phyloP scores from a whole-genome alignment of 306 rosid genomes.

The Prunus davidiana region DNA sequence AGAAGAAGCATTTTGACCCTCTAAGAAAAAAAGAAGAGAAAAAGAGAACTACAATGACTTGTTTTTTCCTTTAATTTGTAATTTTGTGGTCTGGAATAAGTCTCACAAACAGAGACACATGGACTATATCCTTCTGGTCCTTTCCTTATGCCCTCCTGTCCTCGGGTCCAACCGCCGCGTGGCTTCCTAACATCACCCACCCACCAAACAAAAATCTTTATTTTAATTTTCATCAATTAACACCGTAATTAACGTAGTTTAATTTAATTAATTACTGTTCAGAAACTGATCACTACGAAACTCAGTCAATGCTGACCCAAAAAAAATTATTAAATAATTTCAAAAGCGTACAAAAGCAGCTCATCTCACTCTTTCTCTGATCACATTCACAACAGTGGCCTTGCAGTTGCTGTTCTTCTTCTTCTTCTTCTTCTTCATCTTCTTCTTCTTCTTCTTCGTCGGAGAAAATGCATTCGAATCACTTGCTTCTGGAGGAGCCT shows the following conservation, averaged over 20 bases:
- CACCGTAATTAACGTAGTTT: background rate
- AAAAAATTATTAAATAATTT: background rate
- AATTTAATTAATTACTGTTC: background rate
- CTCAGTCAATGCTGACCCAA: background rate
- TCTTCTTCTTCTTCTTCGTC: background rate
- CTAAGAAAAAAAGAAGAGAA: too few relatives aligned
- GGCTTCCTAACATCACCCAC: background rate
- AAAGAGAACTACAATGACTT: too few relatives aligned
- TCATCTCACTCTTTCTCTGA: background rate
- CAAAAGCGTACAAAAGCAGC: background rate
- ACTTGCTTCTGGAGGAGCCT: slow-evolving; percentile 80
- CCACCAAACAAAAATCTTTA: background rate
- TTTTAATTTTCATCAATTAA: background rate
- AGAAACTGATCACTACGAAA: background rate
- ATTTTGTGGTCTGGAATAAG: too few relatives aligned
- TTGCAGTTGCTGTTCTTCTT: background rate
- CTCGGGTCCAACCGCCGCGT: background rate
- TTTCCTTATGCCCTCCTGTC: background rate
- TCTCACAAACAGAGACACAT: too few relatives aligned
- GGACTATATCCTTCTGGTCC: too few relatives aligned
- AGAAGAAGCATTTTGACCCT: too few relatives aligned
- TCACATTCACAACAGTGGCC: background rate
- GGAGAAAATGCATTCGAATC: slow-evolving; percentile 49
- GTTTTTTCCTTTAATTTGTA: too few relatives aligned
- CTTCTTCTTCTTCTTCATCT: background rate